Percentiles rank a stretch among this genome's conserved stretches.
phyloP scores from a whole-genome alignment of 768 basidiomycete genomes.

The Daedaleopsis sinensis region DNA sequence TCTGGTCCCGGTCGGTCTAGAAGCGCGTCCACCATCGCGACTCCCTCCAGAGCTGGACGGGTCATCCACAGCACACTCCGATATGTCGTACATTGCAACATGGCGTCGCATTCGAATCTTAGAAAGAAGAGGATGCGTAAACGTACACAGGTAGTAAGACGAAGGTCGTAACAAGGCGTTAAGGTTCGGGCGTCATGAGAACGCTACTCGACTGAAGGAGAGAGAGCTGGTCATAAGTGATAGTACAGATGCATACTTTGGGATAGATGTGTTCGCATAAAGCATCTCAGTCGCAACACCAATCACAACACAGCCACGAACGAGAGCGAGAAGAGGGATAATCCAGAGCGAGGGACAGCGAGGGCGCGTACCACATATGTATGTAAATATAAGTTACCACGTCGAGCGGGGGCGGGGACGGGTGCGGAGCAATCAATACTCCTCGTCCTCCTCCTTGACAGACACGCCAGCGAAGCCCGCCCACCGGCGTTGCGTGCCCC shows the following conservation, averaged over 20 bases:
- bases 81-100: not conserved
- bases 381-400: not conserved
- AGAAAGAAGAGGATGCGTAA: not conserved
- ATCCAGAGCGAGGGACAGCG: not conserved
- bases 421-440: constrained; percentile 19
- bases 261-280: constrained; percentile 19
- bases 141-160: not conserved
- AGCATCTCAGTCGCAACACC: not conserved
- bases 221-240: not conserved
- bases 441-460: constrained; percentile 37
- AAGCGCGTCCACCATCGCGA: not conserved
- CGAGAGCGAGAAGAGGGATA: not conserved
- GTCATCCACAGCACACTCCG: too few relatives aligned
- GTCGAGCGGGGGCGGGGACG: not conserved
- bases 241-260: not conserved
- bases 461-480: constrained; percentile 33
- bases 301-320: not conserved
- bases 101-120: not conserved
- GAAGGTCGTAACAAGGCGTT: constrained; percentile 8
- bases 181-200: not conserved
- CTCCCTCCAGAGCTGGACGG: not conserved
- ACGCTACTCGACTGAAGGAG: not conserved
- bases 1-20: not conserved
- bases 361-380: not conserved
- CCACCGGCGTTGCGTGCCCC: constrained; percentile 22